Conservation (phyloP, 768 basidiomycete genomes). For the Boletales sp. region DNA sequence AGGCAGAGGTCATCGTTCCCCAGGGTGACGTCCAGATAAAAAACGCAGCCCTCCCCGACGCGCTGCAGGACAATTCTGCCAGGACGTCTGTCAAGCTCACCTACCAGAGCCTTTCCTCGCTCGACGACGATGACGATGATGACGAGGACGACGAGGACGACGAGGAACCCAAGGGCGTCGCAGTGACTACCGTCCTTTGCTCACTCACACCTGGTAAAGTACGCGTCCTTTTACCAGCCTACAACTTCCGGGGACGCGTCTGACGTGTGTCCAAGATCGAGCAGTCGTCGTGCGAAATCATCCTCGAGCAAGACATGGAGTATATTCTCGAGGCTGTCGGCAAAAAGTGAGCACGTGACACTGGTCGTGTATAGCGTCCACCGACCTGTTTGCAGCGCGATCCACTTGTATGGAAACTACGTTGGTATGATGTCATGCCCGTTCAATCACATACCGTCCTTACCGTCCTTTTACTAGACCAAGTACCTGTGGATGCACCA, state of each 20-base stretch:
- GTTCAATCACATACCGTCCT: neutral
- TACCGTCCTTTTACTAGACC: slow-evolving; percentile 40
- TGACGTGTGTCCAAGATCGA: slow-evolving; percentile 54
- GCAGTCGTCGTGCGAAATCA: slow-evolving; percentile 66
- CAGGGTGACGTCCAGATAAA: slow-evolving; percentile 74
- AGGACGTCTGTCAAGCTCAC: slow-evolving; percentile 68
- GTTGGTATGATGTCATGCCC: slow-evolving; percentile 45
- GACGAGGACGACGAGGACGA: slow-evolving; percentile 43
- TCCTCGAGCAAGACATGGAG: slow-evolving; percentile 62
- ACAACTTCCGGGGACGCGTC: slow-evolving; percentile 4
- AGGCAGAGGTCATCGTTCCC: slow-evolving; percentile 54
- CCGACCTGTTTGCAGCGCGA: slow-evolving; percentile 41
- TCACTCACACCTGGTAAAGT: slow-evolving; percentile 83
- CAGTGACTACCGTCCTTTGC: slow-evolving; percentile 60
- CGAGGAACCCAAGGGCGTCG: slow-evolving; percentile 36
- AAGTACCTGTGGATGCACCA: slow-evolving; percentile 44
- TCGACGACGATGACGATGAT: slow-evolving; percentile 41
- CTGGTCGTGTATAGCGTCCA: neutral
- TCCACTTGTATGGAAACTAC: slow-evolving; percentile 84
- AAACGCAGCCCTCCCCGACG: slow-evolving; percentile 77
- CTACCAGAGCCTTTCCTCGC: slow-evolving; percentile 39
- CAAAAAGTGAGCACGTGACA: slow-evolving; percentile 59
- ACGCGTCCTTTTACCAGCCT: slow-evolving; percentile 10
- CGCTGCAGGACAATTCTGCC: slow-evolving; percentile 55
- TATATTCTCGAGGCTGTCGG: slow-evolving; percentile 71